Percentiles rank a stretch among this genome's conserved stretches.
phyloP scores from a whole-genome alignment of 208 protist species.

The Wallacemonas sp. region DNA sequence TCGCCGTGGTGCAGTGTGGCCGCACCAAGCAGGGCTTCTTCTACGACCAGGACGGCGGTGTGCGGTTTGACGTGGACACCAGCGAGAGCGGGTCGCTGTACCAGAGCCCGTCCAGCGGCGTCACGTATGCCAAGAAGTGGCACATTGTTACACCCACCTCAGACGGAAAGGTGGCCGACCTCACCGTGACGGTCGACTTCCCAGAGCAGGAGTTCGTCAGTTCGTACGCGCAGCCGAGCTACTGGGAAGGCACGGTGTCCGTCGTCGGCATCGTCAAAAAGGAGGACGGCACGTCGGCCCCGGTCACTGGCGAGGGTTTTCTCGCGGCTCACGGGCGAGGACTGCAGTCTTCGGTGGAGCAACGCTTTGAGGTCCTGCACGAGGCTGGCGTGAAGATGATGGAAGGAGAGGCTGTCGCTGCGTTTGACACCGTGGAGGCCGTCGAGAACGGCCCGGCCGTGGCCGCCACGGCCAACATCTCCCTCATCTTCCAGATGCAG shows the following conservation, averaged over 20 bases:
- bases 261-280: slow-evolving; percentile 29
- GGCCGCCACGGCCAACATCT: slow-evolving; percentile 23
- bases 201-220: slow-evolving; percentile 58
- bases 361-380: slow-evolving; percentile 30
- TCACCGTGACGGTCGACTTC: slow-evolving; percentile 31
- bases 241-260: slow-evolving; percentile 46
- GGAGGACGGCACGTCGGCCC: slow-evolving; percentile 22
- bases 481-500: slow-evolving; percentile 23
- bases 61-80: slow-evolving; percentile 17
- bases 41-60: slow-evolving; percentile 18
- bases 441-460: slow-evolving; percentile 40
- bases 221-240: slow-evolving; percentile 33
- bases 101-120: slow-evolving; percentile 34
- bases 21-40: slow-evolving; percentile 24
- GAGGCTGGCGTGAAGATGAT: slow-evolving; percentile 23
- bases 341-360: slow-evolving; percentile 11
- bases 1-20: slow-evolving; percentile 27
- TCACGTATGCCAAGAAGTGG: slow-evolving; percentile 43
- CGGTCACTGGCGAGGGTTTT: slow-evolving; percentile 47
- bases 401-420: slow-evolving; percentile 19
- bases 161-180: slow-evolving; percentile 25
- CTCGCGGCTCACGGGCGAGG: slow-evolving; percentile 30
- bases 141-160: slow-evolving; percentile 22
- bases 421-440: slow-evolving; percentile 21
- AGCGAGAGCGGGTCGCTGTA: slow-evolving; percentile 13